Conservation (phyloP, 306 rosid genomes). For the Lotus japonicus region DNA sequence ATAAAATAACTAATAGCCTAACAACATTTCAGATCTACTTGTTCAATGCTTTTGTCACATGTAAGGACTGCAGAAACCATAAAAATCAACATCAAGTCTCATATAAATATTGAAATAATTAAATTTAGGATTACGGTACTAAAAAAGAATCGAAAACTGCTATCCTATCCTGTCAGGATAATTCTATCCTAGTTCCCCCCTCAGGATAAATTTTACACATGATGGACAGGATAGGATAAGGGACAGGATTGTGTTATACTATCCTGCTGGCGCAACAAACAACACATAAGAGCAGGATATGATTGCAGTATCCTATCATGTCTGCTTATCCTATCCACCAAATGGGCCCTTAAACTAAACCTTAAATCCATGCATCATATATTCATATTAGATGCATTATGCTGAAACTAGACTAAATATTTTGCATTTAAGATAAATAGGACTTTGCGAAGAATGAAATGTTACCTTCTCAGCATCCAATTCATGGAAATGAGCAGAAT, state of each 20-base stretch:
- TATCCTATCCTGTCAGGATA: no score
- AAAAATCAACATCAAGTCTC: not conserved
- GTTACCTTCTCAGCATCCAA: conserved; percentile 56
- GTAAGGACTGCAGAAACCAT: not conserved
- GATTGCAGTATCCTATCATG: no score
- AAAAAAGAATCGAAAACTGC: no score
- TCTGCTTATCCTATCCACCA: no score
- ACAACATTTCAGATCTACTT: conserved; percentile 7
- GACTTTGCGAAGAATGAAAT: not conserved
- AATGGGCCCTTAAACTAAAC: not conserved
- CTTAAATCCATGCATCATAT: not conserved
- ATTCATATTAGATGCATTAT: not conserved
- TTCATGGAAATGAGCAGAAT: conserved; percentile 67
- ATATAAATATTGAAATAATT: no score
- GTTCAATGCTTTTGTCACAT: conserved; percentile 1
- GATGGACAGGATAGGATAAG: no score
- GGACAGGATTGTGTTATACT: no score
- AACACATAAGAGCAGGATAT: no score
- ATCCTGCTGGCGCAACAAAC: no score
- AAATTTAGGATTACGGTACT: no score
- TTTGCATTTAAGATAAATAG: not conserved
- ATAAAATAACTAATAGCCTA: not conserved
- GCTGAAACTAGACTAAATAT: not conserved
- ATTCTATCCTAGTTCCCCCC: no score
- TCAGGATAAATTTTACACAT: no score